These are phyloP conservation scores for Penicillium brevicompactum DNA, from an alignment of 2,329 filamentous ascomycete species.

Conservation along the genomic window DNA sequence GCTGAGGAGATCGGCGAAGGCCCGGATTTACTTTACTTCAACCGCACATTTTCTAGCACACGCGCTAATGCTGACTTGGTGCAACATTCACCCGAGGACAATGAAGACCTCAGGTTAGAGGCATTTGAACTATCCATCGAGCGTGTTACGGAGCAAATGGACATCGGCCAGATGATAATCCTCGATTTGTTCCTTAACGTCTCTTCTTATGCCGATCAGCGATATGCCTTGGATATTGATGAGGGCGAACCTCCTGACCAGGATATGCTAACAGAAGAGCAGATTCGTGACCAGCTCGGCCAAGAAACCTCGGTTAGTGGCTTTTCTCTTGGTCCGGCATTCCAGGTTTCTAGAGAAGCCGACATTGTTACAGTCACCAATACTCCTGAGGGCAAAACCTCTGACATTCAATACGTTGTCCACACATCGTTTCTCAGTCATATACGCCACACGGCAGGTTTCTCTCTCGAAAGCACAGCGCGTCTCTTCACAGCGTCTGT, in stretches of 20 bases:
- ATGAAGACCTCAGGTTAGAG: not conserved
- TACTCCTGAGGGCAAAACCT: slow-evolving; percentile 2
- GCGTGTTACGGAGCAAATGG: slow-evolving; percentile 1
- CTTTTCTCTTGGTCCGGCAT: slow-evolving; percentile 9
- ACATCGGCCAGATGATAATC: slow-evolving; percentile 15
- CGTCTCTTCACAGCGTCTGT: slow-evolving; percentile 13
- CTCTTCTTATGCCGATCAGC: not conserved
- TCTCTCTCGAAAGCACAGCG: slow-evolving; percentile 15
- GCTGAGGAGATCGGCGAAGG: slow-evolving; percentile 1
- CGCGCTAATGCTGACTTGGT: not conserved
- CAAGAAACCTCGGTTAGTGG: slow-evolving; percentile 11
- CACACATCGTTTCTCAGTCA: slow-evolving; percentile 16
- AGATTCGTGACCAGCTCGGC: slow-evolving; percentile 15
- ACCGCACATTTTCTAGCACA: slow-evolving; percentile 15
- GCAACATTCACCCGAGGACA: not conserved
- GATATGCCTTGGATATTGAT: slow-evolving; percentile 15
- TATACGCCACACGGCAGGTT: not conserved
- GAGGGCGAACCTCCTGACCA: slow-evolving; percentile 11
- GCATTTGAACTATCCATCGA: slow-evolving; percentile 11
- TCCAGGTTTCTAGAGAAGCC: slow-evolving; percentile 9
- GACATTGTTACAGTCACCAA: slow-evolving; percentile 15
- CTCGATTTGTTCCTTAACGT: slow-evolving; percentile 3
- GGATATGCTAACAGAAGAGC: slow-evolving; percentile 3
- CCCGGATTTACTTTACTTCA: slow-evolving; percentile 18
- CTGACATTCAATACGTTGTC: slow-evolving; percentile 20